These are phyloP conservation scores for Grammothele lineata DNA, from an alignment of 768 basidiomycete genomes.

Conservation along the genomic window DNA sequence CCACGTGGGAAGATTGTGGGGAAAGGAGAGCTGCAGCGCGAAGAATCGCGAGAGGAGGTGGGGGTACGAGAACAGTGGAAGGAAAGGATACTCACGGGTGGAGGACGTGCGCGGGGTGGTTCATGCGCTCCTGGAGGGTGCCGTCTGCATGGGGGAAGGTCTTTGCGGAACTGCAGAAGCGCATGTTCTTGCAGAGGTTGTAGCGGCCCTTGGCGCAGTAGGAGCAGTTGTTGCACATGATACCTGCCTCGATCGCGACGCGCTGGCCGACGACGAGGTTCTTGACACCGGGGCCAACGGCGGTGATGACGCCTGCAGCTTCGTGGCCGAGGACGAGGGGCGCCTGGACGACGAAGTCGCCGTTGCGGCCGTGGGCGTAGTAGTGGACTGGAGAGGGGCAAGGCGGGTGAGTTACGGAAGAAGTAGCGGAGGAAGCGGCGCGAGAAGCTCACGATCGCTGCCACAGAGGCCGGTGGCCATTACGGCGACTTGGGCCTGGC, in stretches of 20 bases:
- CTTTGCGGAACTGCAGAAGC: slow-evolving; percentile 87
- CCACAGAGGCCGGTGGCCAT: slow-evolving; percentile 89
- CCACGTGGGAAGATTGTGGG: slow-evolving; percentile 7
- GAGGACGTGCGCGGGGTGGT: slow-evolving; percentile 81
- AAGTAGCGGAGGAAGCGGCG: slow-evolving; percentile 10
- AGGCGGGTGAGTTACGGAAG: slow-evolving; percentile 1
- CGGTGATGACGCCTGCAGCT: slow-evolving; percentile 80
- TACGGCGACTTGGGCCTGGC: slow-evolving; percentile 78
- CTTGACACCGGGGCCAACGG: slow-evolving; percentile 71
- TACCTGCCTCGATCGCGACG: slow-evolving; percentile 91
- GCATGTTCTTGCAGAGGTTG: slow-evolving; percentile 88
- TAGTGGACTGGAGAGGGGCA: slow-evolving; percentile 68
- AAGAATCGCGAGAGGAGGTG: neutral
- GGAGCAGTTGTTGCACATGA: slow-evolving; percentile 75
- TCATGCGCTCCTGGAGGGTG: slow-evolving; percentile 82
- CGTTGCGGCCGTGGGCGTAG: slow-evolving; percentile 85
- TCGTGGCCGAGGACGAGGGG: slow-evolving; percentile 95
- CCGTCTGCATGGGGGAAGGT: slow-evolving; percentile 93
- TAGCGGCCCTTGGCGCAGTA: slow-evolving; percentile 77
- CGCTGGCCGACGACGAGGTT: slow-evolving; percentile 71
- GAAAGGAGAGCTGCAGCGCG: slow-evolving; percentile 1
- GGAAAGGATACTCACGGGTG: slow-evolving; percentile 64
- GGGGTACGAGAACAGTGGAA: slow-evolving; percentile 6
- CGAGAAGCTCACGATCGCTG: slow-evolving; percentile 56
- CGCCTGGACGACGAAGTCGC: slow-evolving; percentile 80